Evolutionary conservation across 495 filamentous ascomycete genomes (phyloP).

Genomic region (Saxispiralis lemnorum): DNA sequence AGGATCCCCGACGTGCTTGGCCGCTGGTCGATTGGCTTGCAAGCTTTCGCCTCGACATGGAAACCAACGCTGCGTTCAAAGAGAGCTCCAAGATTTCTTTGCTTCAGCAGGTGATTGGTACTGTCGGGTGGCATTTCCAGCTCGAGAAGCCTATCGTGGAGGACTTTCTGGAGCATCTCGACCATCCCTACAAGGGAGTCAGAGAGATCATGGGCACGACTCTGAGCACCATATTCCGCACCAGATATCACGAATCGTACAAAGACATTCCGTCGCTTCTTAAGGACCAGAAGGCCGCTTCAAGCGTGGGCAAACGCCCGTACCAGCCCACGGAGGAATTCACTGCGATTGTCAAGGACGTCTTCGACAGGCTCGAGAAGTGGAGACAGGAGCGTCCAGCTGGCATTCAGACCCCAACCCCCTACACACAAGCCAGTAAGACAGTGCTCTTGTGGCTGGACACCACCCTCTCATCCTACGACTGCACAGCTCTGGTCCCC

Average conservation of each 20-base stretch:
- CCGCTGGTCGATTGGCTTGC: conserved; percentile 73
- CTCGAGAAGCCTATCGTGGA: conserved; percentile 73
- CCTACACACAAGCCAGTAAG: conserved; percentile 92
- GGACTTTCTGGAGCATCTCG: conserved; percentile 77
- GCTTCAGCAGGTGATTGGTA: conserved; percentile 69
- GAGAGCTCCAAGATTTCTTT: conserved; percentile 92
- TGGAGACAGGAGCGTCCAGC: conserved; percentile 75
- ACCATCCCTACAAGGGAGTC: conserved; percentile 95
- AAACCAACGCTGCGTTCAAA: conserved; percentile 94
- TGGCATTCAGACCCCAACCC: conserved; percentile 79
- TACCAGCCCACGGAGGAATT: conserved; percentile 67
- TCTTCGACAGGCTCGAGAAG: conserved; percentile 66
- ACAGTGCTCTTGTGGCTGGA: conserved; percentile 93
- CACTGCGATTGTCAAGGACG: conserved; percentile 45
- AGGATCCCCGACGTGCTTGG: conserved; percentile 72
- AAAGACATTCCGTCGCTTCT: conserved; percentile 56
- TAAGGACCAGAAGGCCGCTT: conserved; percentile 55
- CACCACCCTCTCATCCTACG: conserved; percentile 70
- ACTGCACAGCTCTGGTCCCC: conserved; percentile 76
- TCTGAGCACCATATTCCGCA: conserved; percentile 70
- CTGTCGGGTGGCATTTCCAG: conserved; percentile 92
- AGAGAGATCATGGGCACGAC: conserved; percentile 86
- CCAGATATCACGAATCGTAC: conserved; percentile 85
- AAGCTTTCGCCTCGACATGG: conserved; percentile 78
- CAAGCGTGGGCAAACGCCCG: conserved; percentile 69